Conservation (phyloP, 495 filamentous ascomycete species). For the Podospora pseudoanserina region DNA sequence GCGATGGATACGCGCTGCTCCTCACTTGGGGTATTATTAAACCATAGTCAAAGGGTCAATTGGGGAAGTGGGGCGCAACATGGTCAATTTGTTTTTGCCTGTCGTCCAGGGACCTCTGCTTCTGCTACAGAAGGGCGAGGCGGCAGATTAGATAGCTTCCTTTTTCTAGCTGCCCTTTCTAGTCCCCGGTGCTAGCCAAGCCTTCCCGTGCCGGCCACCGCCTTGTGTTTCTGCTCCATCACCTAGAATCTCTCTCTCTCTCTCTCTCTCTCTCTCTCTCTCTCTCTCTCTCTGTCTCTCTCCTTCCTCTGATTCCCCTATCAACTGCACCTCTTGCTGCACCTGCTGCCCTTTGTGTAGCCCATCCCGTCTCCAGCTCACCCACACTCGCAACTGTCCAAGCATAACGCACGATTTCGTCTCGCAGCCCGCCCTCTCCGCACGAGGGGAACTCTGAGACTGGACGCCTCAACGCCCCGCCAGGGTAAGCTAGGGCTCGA, state of each 20-base stretch:
- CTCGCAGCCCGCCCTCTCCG: slow-evolving; percentile 11
- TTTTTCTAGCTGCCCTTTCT: slow-evolving; percentile 3
- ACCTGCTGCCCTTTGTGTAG: not conserved
- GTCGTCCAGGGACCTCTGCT: not conserved
- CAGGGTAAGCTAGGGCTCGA: slow-evolving; percentile 1
- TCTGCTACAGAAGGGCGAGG: slow-evolving; percentile 8
- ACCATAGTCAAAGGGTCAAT: slow-evolving; percentile 12
- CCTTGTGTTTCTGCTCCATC: too few relatives aligned
- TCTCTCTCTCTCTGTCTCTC: not conserved
- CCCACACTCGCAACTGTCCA: not conserved
- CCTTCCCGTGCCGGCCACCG: not conserved
- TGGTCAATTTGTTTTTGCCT: not conserved
- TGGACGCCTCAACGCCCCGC: slow-evolving; percentile 26
- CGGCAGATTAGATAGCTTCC: slow-evolving; percentile 14
- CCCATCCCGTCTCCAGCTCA: slow-evolving; percentile 4
- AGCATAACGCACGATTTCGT: slow-evolving; percentile 7
- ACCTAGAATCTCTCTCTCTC: not conserved
- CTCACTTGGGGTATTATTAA: slow-evolving; percentile 17
- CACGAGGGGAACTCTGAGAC: slow-evolving; percentile 14
- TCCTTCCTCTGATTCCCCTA: not conserved
- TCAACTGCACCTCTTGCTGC: not conserved
- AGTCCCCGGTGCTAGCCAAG: slow-evolving; percentile 5
- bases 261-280: not conserved
- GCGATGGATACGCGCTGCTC: slow-evolving; percentile 7
- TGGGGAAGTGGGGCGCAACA: slow-evolving; percentile 22